Base-by-base conservation (phyloP, 208 protist genomes). In the Leptomonas pyrrhocoris region DNA sequence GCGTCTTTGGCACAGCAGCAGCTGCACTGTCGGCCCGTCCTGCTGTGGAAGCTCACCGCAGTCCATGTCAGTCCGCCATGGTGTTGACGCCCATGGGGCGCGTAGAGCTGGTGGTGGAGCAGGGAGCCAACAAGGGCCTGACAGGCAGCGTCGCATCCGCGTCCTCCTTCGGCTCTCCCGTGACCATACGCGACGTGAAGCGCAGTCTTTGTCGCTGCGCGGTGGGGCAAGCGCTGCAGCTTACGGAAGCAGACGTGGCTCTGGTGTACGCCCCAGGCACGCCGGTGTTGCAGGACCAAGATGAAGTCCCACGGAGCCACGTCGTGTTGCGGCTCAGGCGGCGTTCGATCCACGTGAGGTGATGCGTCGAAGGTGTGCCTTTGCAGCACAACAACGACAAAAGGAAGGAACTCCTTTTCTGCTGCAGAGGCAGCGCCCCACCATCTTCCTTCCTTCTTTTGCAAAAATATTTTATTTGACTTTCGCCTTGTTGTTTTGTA, bases 171-270 rank as follows among this genome's bases (percentile, higher is more conserved):
- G 45, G 40, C 1, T 19, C 36, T 19, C 28, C 70, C 15, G 72
- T 86, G 5, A 88, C 77, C 3, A 51, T 85, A 4, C 40, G 49
- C 12, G 88, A 93, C 76, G 65, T 89, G 2, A 75, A 81, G 56
- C 31, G 75, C 45, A 84, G 75, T 49, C 48, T 91, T 13, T 31
- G 85, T 53, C 61, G 84, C 60, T 85, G 73, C 25, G 79, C 79
- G 5, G 59, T 89, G 28, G 88, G 84, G 12, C 79, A 76, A 27
- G 76, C 75, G 12, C 51, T 89, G 55, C 78, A 75, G n/a, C 53
- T 89, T 36, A 45, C 63, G 9, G 50, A 31, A 40, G 55, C 77
- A 9, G n/a, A 51, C 21, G 27, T 89, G 18, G 36, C 23, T 30
- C 66, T 90, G n/a, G 55, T 45, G 16, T 88, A 88, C 60, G 80